phyloP scores from a whole-genome alignment of 2,329 filamentous ascomycete genomes.

The Aureobasidium leucospermi region DNA sequence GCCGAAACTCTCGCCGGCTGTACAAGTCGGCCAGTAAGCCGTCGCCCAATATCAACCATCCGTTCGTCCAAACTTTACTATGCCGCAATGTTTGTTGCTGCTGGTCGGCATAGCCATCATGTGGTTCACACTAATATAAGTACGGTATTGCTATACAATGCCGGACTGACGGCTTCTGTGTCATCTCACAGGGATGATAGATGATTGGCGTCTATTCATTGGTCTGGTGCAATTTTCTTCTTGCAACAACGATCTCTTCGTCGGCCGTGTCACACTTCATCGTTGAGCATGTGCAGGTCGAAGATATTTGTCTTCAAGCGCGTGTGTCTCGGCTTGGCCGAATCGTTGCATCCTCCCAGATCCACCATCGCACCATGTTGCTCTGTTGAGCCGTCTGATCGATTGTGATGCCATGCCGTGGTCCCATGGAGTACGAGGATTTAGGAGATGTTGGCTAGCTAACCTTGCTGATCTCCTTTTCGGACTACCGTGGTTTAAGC shows the following conservation, averaged over 20 bases:
- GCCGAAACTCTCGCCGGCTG: conserved; percentile 1
- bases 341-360: background rate
- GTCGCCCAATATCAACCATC: background rate
- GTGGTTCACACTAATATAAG: background rate
- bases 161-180: background rate
- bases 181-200: background rate
- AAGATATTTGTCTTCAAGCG: background rate
- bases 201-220: background rate
- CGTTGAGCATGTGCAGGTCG: background rate
- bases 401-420: background rate
- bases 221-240: background rate
- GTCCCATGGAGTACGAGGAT: background rate
- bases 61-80: background rate
- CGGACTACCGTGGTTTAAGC: background rate
- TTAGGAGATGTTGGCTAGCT: background rate
- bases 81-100: background rate
- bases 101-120: background rate
- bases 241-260: background rate
- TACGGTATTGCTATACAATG: background rate
- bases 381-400: background rate
- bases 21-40: background rate
- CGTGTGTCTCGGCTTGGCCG: background rate
- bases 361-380: background rate
- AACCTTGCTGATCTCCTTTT: background rate
- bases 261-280: background rate